phyloP scores from a whole-genome alignment of 345 rosid genomes.

The Hibiscus syriacus region DNA sequence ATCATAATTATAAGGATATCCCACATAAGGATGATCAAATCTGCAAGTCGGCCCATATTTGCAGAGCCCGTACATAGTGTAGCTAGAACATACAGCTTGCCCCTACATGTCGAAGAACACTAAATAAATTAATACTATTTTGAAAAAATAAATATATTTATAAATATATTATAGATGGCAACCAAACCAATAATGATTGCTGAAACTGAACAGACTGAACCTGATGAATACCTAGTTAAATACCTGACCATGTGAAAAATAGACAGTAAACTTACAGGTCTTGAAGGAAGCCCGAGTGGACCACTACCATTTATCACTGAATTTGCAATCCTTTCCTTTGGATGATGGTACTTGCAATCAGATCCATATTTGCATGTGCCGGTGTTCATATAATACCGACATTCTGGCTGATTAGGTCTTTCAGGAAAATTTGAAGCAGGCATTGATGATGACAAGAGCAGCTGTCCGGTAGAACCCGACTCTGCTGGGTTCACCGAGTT shows the following conservation, averaged over 20 bases:
- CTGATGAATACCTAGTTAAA: background rate
- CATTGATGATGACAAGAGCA: constrained; percentile 26
- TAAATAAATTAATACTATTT: background rate
- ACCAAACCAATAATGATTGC: background rate
- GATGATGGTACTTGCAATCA: constrained; percentile 83
- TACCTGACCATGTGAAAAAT: background rate
- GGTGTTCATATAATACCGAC: background rate
- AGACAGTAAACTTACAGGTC: constrained; percentile 1
- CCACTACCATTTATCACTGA: constrained; percentile 9
- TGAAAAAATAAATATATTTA: background rate
- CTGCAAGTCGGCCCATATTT: constrained; percentile 65
- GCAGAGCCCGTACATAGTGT: constrained; percentile 56
- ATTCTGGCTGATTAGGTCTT: background rate
- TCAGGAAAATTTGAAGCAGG: constrained; percentile 13
- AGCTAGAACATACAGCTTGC: constrained; percentile 57
- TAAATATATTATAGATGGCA: too few relatives aligned
- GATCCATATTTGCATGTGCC: constrained; percentile 64
- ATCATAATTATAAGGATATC: constrained; percentile 31
- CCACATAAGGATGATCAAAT: constrained; percentile 59
- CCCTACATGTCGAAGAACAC: constrained; percentile 40
- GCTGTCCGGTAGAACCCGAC: constrained; percentile 40
- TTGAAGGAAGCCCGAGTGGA: background rate
- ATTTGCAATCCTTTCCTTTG: constrained; percentile 54
- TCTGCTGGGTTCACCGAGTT: constrained; percentile 40
- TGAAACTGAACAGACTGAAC: background rate